Evolutionary conservation across 2,329 filamentous ascomycete species (phyloP).

Genomic region (Nigrospora osmanthi): DNA sequence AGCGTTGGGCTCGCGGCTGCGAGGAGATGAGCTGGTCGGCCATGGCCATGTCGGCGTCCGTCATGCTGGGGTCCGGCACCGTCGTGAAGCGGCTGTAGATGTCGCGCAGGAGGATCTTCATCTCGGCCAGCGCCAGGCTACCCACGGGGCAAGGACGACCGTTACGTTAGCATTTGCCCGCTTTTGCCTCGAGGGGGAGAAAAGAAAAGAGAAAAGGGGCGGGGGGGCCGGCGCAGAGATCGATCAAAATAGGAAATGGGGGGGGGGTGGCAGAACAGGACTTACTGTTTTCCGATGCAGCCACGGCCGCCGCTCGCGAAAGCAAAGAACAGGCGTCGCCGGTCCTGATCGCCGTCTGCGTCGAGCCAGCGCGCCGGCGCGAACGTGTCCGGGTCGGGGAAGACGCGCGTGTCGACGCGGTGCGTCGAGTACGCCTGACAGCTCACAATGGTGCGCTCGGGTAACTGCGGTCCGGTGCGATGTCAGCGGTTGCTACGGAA

Average conservation of each 20-base stretch:
- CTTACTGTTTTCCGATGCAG: slow-evolving; percentile 61
- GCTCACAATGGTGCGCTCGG: slow-evolving; percentile 48
- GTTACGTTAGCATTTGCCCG: not conserved
- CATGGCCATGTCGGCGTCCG: slow-evolving; percentile 51
- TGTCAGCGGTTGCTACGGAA: no score
- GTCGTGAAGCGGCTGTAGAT: slow-evolving; percentile 54
- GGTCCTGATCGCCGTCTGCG: slow-evolving; percentile 63
- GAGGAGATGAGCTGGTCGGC: slow-evolving; percentile 62
- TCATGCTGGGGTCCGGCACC: slow-evolving; percentile 44
- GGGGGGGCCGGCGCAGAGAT: no score
- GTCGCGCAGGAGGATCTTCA: slow-evolving; percentile 57
- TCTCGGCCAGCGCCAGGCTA: slow-evolving; percentile 57
- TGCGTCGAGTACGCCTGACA: slow-evolving; percentile 55
- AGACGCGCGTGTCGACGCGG: slow-evolving; percentile 56
- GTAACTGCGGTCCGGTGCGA: slow-evolving; percentile 10
- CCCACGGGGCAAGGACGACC: not conserved
- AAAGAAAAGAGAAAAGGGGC: not conserved
- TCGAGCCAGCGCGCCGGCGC: slow-evolving; percentile 79
- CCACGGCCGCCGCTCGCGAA: slow-evolving; percentile 59
- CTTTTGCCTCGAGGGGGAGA: not conserved
- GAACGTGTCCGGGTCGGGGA: slow-evolving; percentile 70
- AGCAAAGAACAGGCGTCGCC: slow-evolving; percentile 54
- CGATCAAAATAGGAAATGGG: not conserved
- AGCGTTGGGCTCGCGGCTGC: slow-evolving; percentile 51
- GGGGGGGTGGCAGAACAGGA: slow-evolving; percentile 10